phyloP scores from a whole-genome alignment of 2,329 filamentous ascomycete species.

The Colletotrichum abscissum region DNA sequence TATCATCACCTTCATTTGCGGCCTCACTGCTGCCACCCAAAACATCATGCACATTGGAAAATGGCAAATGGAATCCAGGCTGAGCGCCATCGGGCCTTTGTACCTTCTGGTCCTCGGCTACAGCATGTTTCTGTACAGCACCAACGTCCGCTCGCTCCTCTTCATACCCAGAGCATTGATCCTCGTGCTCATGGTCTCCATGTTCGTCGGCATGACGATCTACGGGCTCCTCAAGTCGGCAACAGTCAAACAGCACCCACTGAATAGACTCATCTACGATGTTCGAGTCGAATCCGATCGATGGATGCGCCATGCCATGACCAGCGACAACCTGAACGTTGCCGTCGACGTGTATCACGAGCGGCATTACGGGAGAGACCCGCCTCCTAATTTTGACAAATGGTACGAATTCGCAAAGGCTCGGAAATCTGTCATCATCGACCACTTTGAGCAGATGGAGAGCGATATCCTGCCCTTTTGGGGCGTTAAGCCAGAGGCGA shows the following conservation, averaged over 20 bases:
- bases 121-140: conserved; percentile 55
- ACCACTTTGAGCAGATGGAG: conserved; percentile 85
- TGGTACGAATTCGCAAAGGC: conserved; percentile 84
- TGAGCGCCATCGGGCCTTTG: conserved; percentile 50
- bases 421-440: conserved; percentile 77
- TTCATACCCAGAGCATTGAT: conserved; percentile 55
- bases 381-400: conserved; percentile 84
- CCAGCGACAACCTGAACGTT: conserved; percentile 58
- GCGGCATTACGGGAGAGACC: conserved; percentile 71
- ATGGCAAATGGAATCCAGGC: conserved; percentile 56
- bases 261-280: conserved; percentile 62
- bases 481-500: conserved; percentile 74
- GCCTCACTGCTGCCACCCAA: conserved; percentile 48
- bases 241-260: conserved; percentile 53
- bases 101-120: conserved; percentile 54
- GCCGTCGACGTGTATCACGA: conserved; percentile 63
- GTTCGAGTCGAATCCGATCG: conserved; percentile 58
- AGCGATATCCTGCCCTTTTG: conserved; percentile 82
- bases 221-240: conserved; percentile 46
- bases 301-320: conserved; percentile 59
- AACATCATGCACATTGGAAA: conserved; percentile 53
- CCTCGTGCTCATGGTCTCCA: conserved; percentile 49
- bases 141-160: conserved; percentile 55
- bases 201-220: conserved; percentile 51
- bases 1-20: conserved; percentile 56